Evolutionary conservation across 2,329 filamentous ascomycete genomes (phyloP).

Genomic region (Cladosporium cucumerinum): DNA sequence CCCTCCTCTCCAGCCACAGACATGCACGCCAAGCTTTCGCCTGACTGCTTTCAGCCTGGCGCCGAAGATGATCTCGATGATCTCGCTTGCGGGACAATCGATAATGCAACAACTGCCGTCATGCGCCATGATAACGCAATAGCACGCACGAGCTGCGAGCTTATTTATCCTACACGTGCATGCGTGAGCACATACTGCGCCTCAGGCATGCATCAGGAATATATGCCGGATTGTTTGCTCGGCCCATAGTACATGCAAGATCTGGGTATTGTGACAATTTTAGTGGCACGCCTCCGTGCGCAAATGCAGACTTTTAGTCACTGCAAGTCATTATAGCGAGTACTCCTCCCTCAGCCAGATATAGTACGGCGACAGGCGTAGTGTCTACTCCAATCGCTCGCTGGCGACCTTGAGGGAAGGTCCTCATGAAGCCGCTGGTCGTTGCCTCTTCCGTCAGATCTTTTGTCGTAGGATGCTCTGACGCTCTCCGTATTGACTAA

Average conservation of each 20-base stretch:
- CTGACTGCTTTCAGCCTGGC: no score
- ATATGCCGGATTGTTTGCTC: not conserved
- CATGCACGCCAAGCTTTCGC: not conserved
- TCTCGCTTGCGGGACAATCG: not conserved
- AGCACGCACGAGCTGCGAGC: not conserved
- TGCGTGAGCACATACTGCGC: no score
- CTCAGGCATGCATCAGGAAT: not conserved
- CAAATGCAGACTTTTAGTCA: not conserved
- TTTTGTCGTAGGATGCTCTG: not conserved
- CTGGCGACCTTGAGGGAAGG: not conserved
- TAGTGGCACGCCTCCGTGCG: not conserved
- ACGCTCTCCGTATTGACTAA: not conserved
- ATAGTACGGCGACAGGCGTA: not conserved
- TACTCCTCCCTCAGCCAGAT: not conserved
- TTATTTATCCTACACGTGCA: no score
- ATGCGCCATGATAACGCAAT: constrained; percentile 5
- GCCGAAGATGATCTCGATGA: not conserved
- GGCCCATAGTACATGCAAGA: not conserved
- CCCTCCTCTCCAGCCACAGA: not conserved
- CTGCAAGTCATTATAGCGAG: not conserved
- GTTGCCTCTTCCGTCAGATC: not conserved
- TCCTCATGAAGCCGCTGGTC: not conserved
- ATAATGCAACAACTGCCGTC: not conserved
- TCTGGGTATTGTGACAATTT: no score
- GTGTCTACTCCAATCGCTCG: not conserved